Conservation (phyloP, 768 basidiomycete species). For the Coprinopsis cinerea region DNA sequence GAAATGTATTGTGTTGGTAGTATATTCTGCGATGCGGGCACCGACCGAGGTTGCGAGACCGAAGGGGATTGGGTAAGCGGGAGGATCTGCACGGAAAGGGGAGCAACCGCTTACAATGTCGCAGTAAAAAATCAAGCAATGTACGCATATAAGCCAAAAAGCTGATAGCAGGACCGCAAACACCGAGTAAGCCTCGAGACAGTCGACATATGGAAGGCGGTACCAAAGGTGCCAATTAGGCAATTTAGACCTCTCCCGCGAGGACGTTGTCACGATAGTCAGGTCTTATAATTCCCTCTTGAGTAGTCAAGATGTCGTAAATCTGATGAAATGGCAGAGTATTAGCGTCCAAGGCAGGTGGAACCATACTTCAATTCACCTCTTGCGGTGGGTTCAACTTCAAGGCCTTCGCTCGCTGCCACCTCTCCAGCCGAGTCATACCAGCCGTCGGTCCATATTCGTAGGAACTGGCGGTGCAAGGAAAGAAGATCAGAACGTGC, state of each 20-base stretch:
- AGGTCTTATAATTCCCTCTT: slow-evolving; percentile 49
- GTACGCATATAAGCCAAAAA: too few species aligned
- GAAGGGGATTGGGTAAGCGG: too few species aligned
- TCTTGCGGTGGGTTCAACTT: slow-evolving; percentile 78
- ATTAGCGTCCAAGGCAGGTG: not conserved
- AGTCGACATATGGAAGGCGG: too few species aligned
- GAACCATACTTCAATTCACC: slow-evolving; percentile 33
- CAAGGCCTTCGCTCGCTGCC: slow-evolving; percentile 76
- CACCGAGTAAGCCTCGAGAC: too few species aligned
- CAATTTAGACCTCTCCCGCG: slow-evolving; percentile 32
- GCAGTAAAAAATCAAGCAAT: too few species aligned
- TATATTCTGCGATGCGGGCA: too few species aligned
- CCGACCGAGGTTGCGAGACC: too few species aligned
- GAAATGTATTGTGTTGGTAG: too few species aligned
- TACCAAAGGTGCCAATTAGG: not conserved
- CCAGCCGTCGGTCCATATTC: slow-evolving; percentile 80
- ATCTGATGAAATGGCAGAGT: slow-evolving; percentile 39
- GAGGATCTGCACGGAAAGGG: too few species aligned
- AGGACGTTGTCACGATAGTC: slow-evolving; percentile 63
- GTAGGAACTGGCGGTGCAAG: slow-evolving; percentile 46
- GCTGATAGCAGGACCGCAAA: too few species aligned
- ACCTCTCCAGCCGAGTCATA: slow-evolving; percentile 76
- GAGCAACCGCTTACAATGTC: too few species aligned
- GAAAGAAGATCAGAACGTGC: not conserved
- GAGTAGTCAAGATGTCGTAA: slow-evolving; percentile 67